Evolutionary conservation across 2,329 filamentous ascomycete genomes (phyloP), one percentile per base, ranked within the genome.

Genomic region (Fusarium lyarnte): DNA sequence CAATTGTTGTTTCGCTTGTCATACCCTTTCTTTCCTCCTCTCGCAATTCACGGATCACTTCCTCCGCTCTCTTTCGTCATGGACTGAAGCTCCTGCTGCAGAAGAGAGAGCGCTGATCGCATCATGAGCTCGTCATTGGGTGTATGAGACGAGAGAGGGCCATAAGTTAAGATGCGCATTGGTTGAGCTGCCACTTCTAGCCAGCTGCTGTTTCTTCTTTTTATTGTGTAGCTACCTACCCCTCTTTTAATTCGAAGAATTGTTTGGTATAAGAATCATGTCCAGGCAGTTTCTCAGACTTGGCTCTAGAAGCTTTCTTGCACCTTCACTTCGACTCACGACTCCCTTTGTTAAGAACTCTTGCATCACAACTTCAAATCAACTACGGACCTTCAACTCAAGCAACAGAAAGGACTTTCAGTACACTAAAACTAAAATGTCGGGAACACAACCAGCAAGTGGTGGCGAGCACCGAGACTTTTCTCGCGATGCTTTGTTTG

Each of bases 401-500:
- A 66, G 54, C 14, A 36, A 6, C 14, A 42, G 23, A 29, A 63
- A 21, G 9, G 7, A 41, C 31, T 57, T 66, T 9, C 54, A 29
- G 31, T 21, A 42, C 29, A 62, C 61, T 13, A 42, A 42, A 41
- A 4, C 5, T n/a, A 72, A 8, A n/a, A 76, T 76, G 74, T 63
- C 74, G 12, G 57, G 59, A n/a, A 75, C 60, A 25, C 70, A 74
- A 36, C 36, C 45, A 46, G 67, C 73, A 11, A 75, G 69, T 39
- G 69, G 67, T 11, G 70, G 72, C 7, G 75, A 75, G 52, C 74
- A 78, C 39, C 68, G 69, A 58, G 68, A 77, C 51, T 81, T 85
- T 67, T 79, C 79, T 21, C 78, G 81, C 27, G 73, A 82, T 58
- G 76, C 74, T 58, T 80, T 86, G 36, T 86, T 85, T 63, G 78